phyloP scores from a whole-genome alignment of 2,329 filamentous ascomycete genomes.

The Epicoccum nigrum region DNA sequence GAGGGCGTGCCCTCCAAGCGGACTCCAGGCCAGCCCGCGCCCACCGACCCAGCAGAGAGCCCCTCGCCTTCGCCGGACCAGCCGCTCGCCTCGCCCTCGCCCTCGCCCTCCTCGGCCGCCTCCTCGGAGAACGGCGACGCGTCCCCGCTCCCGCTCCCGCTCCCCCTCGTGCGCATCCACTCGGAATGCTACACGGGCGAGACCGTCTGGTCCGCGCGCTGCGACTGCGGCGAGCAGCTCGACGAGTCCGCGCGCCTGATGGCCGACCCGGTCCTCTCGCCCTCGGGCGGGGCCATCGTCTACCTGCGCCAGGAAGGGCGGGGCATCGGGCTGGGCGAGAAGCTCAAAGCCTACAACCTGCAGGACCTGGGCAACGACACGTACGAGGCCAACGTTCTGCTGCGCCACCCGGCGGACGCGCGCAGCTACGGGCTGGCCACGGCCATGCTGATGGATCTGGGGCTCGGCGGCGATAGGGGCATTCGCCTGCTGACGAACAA shows the following conservation, averaged over 20 bases:
- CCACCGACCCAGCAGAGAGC: conserved; percentile 10
- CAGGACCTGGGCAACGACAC: conserved; percentile 98
- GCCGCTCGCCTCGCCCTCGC: conserved; percentile 8
- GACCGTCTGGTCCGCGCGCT: conserved; percentile 96
- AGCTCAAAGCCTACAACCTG: conserved; percentile 96
- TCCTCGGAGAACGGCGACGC: conserved; percentile 40
- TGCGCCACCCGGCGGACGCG: conserved; percentile 92
- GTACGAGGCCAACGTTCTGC: conserved; percentile 89
- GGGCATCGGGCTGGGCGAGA: conserved; percentile 92
- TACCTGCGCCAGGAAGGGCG: conserved; percentile 96
- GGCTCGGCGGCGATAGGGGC: conserved; percentile 69
- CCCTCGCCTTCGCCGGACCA: too few species aligned
- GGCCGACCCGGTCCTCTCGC: conserved; percentile 68
- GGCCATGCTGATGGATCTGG: conserved; percentile 88
- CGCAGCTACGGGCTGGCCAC: conserved; percentile 96
- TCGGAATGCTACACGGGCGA: conserved; percentile 99
- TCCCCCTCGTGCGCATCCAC: conserved; percentile 90
- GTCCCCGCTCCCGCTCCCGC: conserved; percentile 40
- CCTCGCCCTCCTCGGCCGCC: conserved; percentile 24
- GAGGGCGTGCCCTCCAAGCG: conserved; percentile 36
- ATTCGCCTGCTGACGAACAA: conserved; percentile 93
- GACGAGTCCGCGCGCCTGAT: conserved; percentile 95
- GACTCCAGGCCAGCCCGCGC: conserved; percentile 3
- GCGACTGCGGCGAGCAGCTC: conserved; percentile 96
- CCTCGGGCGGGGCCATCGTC: conserved; percentile 84